These are phyloP conservation scores for Xylaria cubensis DNA, from an alignment of 495 filamentous ascomycete genomes.

Conservation along the genomic window DNA sequence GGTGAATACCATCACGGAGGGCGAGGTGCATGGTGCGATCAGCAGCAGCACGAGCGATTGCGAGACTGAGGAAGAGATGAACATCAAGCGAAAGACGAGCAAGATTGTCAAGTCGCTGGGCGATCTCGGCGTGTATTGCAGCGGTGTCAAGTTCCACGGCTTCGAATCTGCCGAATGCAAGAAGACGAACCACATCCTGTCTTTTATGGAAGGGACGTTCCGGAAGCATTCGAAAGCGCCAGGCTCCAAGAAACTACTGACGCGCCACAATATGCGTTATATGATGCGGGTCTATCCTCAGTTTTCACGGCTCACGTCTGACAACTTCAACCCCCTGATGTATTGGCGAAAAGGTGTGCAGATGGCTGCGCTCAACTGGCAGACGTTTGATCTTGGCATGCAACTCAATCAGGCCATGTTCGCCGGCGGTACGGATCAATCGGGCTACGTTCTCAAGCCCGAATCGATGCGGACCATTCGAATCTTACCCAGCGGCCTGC, in stretches of 20 bases:
- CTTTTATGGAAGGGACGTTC: constrained; percentile 86
- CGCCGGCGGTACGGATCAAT: constrained; percentile 83
- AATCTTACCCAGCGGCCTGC: constrained; percentile 53
- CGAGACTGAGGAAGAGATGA: constrained; percentile 63
- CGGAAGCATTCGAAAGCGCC: constrained; percentile 73
- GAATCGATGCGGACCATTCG: constrained; percentile 73
- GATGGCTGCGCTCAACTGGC: constrained; percentile 98
- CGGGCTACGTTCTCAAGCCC: constrained; percentile 94
- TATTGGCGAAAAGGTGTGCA: constrained; percentile 96
- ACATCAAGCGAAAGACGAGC: constrained; percentile 71
- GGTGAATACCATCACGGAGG: constrained; percentile 58
- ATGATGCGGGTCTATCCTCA: constrained; percentile 95
- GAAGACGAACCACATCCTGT: constrained; percentile 90
- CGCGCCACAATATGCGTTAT: constrained; percentile 87
- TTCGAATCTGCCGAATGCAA: constrained; percentile 79
- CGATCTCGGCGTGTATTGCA: constrained; percentile 85
- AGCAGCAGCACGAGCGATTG: constrained; percentile 64
- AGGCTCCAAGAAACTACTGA: constrained; percentile 74
- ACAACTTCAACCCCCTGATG: constrained; percentile 89
- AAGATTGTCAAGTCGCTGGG: constrained; percentile 87
- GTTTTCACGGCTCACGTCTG: constrained; percentile 76
- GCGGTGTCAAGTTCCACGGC: constrained; percentile 81
- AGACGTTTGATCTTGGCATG: constrained; percentile 93
- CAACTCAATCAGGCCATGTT: constrained; percentile 99
- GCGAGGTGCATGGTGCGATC: constrained; percentile 55